Evolutionary conservation across 257 asterid species (phyloP).

Genomic region (Apocynum venetum): DNA sequence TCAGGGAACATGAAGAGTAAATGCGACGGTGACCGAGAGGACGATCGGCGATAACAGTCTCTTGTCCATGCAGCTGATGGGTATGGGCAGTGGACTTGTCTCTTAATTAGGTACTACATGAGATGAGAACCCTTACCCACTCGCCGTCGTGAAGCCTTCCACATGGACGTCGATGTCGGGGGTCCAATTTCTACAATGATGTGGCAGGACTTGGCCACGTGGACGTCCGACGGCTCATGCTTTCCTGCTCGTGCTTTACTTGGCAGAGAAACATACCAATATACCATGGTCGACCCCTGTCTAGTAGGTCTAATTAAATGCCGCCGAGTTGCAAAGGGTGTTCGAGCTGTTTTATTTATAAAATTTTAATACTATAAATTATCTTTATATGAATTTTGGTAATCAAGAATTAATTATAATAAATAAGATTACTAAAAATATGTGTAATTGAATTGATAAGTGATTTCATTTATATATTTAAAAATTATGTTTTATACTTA

Average conservation of each 20-base stretch:
- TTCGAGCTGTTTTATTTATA: no score
- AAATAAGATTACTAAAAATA: no score
- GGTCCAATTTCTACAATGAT: constrained; percentile 13
- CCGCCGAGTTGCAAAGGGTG: not conserved
- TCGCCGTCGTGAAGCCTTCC: constrained; percentile 16
- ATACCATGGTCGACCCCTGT: constrained; percentile 20
- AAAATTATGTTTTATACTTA: no score
- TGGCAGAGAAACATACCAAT: constrained; percentile 32
- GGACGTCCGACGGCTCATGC: constrained; percentile 27
- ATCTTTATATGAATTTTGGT: no score
- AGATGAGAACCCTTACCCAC: not conserved
- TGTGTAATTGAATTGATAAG: no score
- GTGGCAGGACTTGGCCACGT: constrained; percentile 31
- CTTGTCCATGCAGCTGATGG: not conserved
- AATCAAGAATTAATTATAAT: no score
- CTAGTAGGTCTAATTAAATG: not conserved
- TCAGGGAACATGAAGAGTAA: constrained; percentile 20
- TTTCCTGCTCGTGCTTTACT: constrained; percentile 20
- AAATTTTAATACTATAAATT: no score
- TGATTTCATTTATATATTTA: no score
- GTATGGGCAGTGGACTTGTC: constrained; percentile 18
- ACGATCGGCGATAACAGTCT: constrained; percentile 18
- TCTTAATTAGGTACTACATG: not conserved
- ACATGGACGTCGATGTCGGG: constrained; percentile 44
- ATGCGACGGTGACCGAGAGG: constrained; percentile 18